phyloP scores from a whole-genome alignment of 148 eudicot species.

The Pouteria glomerata region DNA sequence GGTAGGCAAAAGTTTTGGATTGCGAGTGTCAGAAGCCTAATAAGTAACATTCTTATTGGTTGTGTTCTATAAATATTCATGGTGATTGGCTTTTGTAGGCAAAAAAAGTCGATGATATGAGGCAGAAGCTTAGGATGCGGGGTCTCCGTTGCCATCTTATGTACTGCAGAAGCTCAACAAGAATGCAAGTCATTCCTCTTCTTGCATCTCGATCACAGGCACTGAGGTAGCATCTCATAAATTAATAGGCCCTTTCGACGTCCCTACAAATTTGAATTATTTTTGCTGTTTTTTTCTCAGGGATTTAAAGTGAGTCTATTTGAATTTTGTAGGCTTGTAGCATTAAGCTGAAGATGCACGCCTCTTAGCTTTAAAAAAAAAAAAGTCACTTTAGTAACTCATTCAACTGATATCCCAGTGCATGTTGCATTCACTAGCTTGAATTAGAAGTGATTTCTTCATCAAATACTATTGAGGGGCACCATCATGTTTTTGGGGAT shows the following conservation, averaged over 20 bases:
- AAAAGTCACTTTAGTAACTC: background rate
- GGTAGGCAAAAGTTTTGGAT: slow-evolving; percentile 26
- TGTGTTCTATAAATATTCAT: background rate
- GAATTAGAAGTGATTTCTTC: background rate
- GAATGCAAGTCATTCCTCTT: slow-evolving; percentile 73
- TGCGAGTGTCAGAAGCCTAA: background rate
- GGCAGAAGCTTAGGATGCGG: slow-evolving; percentile 76
- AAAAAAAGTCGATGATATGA: slow-evolving; percentile 63
- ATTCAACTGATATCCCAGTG: background rate
- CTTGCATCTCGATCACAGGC: slow-evolving; percentile 81
- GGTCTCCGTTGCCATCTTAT: slow-evolving; percentile 79
- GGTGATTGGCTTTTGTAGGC: slow-evolving; percentile 36
- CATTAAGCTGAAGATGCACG: background rate
- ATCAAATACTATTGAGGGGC: background rate
- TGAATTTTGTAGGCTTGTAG: too few species aligned
- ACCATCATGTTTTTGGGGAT: background rate
- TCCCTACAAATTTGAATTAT: background rate
- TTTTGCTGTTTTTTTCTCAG: background rate
- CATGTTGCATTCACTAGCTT: background rate
- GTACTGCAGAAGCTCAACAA: slow-evolving; percentile 71
- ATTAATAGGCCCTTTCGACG: background rate
- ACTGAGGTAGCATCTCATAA: slow-evolving; percentile 37
- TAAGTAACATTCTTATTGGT: background rate
- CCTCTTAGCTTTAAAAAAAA: background rate
- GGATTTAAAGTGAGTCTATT: background rate